Evolutionary conservation across 495 filamentous ascomycete genomes (phyloP), one percentile per base, ranked within the genome.

Genomic region (Monascus purpureus): DNA sequence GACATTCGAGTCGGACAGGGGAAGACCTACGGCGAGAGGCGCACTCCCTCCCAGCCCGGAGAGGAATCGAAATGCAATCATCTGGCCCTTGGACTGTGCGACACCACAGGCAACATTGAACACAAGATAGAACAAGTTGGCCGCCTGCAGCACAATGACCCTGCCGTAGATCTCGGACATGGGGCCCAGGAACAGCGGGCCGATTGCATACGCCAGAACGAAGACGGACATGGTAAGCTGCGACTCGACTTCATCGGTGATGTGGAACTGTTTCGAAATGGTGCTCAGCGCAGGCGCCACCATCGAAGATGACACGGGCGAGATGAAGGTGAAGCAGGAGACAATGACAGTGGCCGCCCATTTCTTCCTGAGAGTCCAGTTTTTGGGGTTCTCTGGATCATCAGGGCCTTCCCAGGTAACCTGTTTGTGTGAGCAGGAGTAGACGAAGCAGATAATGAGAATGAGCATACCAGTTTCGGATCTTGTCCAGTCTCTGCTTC

Each of bases 131-230:
- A 82, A 74, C 4, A 70, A 30, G 35, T 84, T 83, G 6, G 73
- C 53, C 2, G 59, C 47, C 16, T 72, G 71, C 14, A 84, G 54
- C 8, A 85, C 65, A 4, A 63, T 57, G 0, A 68, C 54, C 20
- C 82, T 65, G 0, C 82, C 82, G 37, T 81, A 84, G 11, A 85
- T 73, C 48, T 90, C 81, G 8, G 68, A 77, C 5, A 87, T 52
- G 0, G 82, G 82, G 0, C 75, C 76, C 8, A 86, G 55, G 26
- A 85, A 49, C 12, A 88, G 45, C 0, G 82, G 80, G 4, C 72
- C 76, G 6, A 81, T 49, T 2, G 75, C 75, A 47, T 81, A 90
- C 7, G 78, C 82, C 3, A 88, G 63, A 9, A 87, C 55, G 50
- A 88, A 87, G 38, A 81, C 64, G 1, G 77, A 82, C 23, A 90